phyloP scores from a whole-genome alignment of 2,329 filamentous ascomycete species.

The Penicillium fuscoglaucum region DNA sequence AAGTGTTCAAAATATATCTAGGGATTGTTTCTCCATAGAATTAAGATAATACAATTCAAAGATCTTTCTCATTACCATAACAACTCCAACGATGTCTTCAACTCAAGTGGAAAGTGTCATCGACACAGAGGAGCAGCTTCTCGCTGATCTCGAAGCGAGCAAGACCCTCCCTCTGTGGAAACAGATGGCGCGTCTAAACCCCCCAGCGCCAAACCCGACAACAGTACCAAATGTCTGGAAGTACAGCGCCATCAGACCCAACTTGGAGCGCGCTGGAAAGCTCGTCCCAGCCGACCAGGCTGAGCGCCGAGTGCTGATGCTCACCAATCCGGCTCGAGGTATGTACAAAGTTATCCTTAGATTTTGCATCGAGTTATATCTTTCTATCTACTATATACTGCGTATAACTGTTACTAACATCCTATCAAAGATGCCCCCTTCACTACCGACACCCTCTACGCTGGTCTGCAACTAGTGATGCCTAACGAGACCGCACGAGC shows the following conservation, averaged over 20 bases:
- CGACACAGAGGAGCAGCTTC: slow-evolving; percentile 22
- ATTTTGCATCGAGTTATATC: background rate
- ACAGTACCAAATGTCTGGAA: slow-evolving; percentile 41
- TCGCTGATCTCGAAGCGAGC: slow-evolving; percentile 23
- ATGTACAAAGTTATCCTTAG: background rate
- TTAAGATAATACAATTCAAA: background rate
- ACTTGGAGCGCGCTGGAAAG: slow-evolving; percentile 38
- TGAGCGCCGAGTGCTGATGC: slow-evolving; percentile 44
- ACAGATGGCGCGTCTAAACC: slow-evolving; percentile 51
- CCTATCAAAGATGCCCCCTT: slow-evolving; percentile 49
- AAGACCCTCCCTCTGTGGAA: slow-evolving; percentile 49
- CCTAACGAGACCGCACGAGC: slow-evolving; percentile 58
- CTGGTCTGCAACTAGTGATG: slow-evolving; percentile 58
- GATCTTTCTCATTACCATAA: background rate
- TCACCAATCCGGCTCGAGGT: slow-evolving; percentile 42
- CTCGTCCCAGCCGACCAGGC: slow-evolving; percentile 41
- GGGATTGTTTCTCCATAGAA: background rate
- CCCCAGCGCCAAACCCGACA: slow-evolving; percentile 49
- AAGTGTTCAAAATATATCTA: background rate
- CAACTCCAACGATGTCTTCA: background rate
- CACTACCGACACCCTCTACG: slow-evolving; percentile 60
- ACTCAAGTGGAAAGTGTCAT: background rate
- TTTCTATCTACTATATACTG: background rate
- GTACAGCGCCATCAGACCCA: slow-evolving; percentile 40
- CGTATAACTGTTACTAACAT: background rate